Base-by-base conservation (phyloP, 1,139 yeast species). In the Pneumocystis canis region DNA sequence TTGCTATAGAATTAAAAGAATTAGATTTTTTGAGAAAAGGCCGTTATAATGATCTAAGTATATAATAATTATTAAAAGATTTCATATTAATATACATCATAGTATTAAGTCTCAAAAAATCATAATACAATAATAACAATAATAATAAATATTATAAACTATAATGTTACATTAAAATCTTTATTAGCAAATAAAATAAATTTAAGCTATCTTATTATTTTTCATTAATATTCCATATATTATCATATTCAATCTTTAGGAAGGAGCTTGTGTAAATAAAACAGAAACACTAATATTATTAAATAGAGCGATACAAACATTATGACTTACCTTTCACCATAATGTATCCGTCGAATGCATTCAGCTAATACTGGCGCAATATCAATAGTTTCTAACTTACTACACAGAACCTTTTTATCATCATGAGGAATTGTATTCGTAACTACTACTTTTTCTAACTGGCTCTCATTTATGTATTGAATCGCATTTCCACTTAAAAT, bases 371-470 rank as follows among this genome's bases (percentile, higher is more conserved):
- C 94, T 37, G 95, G 86, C 67, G 92, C 83, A 64, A 92, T 83
- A 75, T 92, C 98, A 67, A 92, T 82, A 39, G 84, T 82, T 68
- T 85, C 89, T 70, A 92, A 78, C 71, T 85, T 87, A 56, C 87
- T 83, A 72, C 97, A 89, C 63, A 75, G 73, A 62, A 75, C 74
- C 72, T 84, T 77, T 73, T 88, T 87, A 65, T 86, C 89, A 70
- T 86, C 89, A 67, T 89, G 83, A 31, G 98, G 98, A 67, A 92
- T 94, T 4, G 97, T 87, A 74, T 92, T 92, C 18, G 98, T 90
- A 75, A 97, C 89, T 58, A 92, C 90, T 32, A 92, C 90, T 70
- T 80, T 81, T 69, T 85, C 84, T 67, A 92, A 78, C 71, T 82
- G 84, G 63, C 95, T 85, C 70, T 82, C 82, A 73, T 89, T 89